Conservation (phyloP, 805 yeast species). For the Suhomyces tanzawaensis region DNA sequence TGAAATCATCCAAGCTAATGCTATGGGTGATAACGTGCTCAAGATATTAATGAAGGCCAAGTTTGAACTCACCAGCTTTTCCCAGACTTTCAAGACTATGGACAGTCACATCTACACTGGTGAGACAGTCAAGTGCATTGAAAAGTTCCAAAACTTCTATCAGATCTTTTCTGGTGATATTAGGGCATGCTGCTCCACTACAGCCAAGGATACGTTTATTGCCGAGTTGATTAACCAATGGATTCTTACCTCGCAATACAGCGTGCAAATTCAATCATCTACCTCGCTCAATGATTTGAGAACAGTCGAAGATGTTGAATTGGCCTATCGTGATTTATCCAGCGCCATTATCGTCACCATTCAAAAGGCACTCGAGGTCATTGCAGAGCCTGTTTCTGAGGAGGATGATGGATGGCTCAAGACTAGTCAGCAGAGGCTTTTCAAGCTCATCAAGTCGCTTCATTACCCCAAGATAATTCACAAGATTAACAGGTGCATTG, state of each 20-base stretch:
- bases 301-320: slow-evolving; percentile 42
- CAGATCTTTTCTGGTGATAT: slow-evolving; percentile 25
- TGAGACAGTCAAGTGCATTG: slow-evolving; percentile 17
- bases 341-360: slow-evolving; percentile 62
- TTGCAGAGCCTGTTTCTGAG: slow-evolving; percentile 32
- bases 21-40: slow-evolving; percentile 11
- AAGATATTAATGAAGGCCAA: slow-evolving; percentile 18
- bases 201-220: slow-evolving; percentile 41
- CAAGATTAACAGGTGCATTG: slow-evolving; percentile 35
- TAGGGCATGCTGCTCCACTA: slow-evolving; percentile 30
- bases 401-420: slow-evolving; percentile 69
- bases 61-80: slow-evolving; percentile 13
- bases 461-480: slow-evolving; percentile 35
- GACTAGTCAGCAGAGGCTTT: slow-evolving; percentile 44
- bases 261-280: slow-evolving; percentile 8
- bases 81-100: slow-evolving; percentile 19
- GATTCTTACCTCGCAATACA: slow-evolving; percentile 24
- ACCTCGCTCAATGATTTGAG: slow-evolving; percentile 3
- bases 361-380: slow-evolving; percentile 53
- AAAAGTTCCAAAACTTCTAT: slow-evolving; percentile 19
- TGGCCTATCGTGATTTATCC: slow-evolving; percentile 47
- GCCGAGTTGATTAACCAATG: slow-evolving; percentile 49
- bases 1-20: slow-evolving; percentile 13
- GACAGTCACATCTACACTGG: slow-evolving; percentile 16
- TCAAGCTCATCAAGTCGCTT: slow-evolving; percentile 41